Conservation (phyloP, 73 alveolate species). For the Uronychia setigera region DNA sequence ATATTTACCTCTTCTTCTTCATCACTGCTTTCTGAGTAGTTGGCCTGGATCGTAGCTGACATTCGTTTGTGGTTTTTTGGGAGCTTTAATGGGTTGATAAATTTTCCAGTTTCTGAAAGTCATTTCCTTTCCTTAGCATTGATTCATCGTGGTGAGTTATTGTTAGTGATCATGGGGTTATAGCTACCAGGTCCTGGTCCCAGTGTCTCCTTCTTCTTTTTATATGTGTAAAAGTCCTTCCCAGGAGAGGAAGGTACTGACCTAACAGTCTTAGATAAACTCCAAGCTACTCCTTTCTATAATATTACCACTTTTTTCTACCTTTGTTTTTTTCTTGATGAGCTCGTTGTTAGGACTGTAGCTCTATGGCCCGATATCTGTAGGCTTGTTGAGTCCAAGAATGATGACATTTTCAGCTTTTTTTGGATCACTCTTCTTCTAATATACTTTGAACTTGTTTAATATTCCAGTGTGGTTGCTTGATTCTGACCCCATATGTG, state of each 20-base stretch:
- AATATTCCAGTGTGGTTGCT: no score
- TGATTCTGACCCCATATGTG: no score
- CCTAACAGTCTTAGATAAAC: not conserved
- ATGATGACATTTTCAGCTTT: not conserved
- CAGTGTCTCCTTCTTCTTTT: not conserved
- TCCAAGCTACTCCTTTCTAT: not conserved
- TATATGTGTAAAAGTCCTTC: no score
- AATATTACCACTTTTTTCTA: no score
- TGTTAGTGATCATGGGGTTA: not conserved
- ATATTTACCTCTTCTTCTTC: not conserved
- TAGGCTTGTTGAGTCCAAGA: not conserved
- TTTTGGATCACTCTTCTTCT: no score
- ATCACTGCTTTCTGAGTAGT: not conserved
- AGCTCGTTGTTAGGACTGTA: not conserved
- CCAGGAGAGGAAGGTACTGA: not conserved
- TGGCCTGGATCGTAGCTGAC: not conserved
- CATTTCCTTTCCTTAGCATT: not conserved
- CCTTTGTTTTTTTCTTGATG: not conserved
- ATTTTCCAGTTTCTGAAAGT: not conserved
- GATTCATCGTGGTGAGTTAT: no score
- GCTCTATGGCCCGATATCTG: not conserved
- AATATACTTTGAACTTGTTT: no score
- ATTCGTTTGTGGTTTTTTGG: not conserved
- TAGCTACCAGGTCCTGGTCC: not conserved
- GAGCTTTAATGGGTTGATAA: not conserved